Conservation (phyloP, 2,329 filamentous ascomycete genomes). For the Pezicula neosporulosa region DNA sequence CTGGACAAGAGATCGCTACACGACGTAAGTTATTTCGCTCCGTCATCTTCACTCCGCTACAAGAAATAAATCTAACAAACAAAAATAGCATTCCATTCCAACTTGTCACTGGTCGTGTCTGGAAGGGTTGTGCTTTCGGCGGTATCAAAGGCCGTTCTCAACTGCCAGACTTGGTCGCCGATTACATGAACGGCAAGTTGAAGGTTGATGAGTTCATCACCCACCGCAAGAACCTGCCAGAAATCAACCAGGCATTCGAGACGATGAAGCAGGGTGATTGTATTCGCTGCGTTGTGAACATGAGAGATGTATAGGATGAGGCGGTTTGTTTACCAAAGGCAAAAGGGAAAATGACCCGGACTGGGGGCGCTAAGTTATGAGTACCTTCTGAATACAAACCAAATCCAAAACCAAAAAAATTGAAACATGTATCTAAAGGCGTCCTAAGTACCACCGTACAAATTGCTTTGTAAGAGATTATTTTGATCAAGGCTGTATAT, state of each 20-base stretch:
- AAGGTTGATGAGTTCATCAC: conserved; percentile 99
- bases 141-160: conserved; percentile 97
- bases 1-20: conserved; percentile 92
- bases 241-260: conserved; percentile 88
- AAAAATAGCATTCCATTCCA: conserved; percentile 89
- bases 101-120: conserved; percentile 94
- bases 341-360: too few species aligned
- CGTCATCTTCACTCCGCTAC: background rate
- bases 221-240: conserved; percentile 76
- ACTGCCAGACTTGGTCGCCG: conserved; percentile 78
- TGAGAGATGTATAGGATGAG: conserved; percentile 31
- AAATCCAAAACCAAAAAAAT: background rate
- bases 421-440: background rate
- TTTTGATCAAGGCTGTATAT: too few species aligned
- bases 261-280: conserved; percentile 97
- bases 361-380: too few species aligned
- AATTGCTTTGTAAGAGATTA: too few species aligned
- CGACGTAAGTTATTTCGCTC: conserved; percentile 64
- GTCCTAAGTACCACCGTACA: too few species aligned
- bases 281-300: conserved; percentile 87
- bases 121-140: conserved; percentile 97
- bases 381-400: background rate
- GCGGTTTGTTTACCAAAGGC: background rate
- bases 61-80: background rate
- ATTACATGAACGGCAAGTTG: conserved; percentile 85